Evolutionary conservation across 176 grass and related monocot species (phyloP).

Genomic region (Olyra latifolia): DNA sequence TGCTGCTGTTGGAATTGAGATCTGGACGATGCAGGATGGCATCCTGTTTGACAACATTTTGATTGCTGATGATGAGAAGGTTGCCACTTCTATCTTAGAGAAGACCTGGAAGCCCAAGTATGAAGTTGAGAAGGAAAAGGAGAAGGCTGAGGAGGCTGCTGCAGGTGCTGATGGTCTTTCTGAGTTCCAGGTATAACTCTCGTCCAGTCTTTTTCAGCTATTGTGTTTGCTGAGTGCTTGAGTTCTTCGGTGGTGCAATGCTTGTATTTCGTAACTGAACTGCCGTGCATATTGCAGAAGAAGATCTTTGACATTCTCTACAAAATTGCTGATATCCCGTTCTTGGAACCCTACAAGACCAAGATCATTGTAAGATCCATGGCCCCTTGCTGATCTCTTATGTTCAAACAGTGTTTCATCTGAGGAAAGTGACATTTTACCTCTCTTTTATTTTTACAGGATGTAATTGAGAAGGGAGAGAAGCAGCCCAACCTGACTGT

Average conservation of each 20-base stretch:
- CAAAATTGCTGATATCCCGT: constrained; percentile 72
- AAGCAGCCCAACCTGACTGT: constrained; percentile 89
- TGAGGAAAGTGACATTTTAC: constrained; percentile 3
- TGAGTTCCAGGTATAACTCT: constrained; percentile 65
- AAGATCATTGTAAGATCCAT: constrained; percentile 75
- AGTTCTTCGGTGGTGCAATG: background rate
- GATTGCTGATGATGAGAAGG: constrained; percentile 82
- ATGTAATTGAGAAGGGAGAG: constrained; percentile 92
- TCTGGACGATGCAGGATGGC: constrained; percentile 99
- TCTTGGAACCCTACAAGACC: constrained; percentile 82
- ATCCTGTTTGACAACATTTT: constrained; percentile 94
- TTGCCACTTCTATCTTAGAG: constrained; percentile 66
- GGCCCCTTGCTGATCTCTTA: background rate
- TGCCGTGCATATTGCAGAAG: constrained; percentile 59
- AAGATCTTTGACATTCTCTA: constrained; percentile 82
- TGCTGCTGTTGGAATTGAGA: constrained; percentile 90
- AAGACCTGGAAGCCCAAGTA: constrained; percentile 93
- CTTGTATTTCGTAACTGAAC: constrained; percentile 25
- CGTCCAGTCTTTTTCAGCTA: background rate
- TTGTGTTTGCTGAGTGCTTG: background rate
- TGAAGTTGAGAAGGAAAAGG: constrained; percentile 91
- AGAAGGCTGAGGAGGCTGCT: constrained; percentile 69
- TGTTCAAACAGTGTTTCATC: background rate
- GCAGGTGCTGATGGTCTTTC: constrained; percentile 55
- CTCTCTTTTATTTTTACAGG: constrained; percentile 39